Conservation (phyloP, 2,329 filamentous ascomycete genomes). For the Stenocarpella maydis region DNA sequence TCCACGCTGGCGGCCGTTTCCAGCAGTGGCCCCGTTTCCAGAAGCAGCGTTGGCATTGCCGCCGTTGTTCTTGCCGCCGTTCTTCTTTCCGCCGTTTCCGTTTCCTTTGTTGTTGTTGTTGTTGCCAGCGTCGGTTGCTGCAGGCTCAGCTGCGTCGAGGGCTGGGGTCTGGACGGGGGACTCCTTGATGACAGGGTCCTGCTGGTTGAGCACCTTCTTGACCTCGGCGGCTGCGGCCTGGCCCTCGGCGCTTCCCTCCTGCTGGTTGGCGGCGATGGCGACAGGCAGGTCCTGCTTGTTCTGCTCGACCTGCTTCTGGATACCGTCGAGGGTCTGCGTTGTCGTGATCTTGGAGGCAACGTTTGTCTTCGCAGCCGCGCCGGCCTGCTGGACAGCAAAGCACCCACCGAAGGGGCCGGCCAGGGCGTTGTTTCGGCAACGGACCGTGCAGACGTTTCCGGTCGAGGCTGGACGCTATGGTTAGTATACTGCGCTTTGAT, state of each 20-base stretch:
- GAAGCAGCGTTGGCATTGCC: not conserved
- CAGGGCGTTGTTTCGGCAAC: conserved; percentile 65
- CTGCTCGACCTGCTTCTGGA: conserved; percentile 57
- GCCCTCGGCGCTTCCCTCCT: conserved; percentile 46
- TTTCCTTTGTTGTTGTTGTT: not conserved
- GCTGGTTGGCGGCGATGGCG: conserved; percentile 55
- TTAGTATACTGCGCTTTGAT: conserved; percentile 42
- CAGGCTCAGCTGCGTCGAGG: not conserved
- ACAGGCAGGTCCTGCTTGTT: conserved; percentile 60
- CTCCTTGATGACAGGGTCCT: conserved; percentile 29
- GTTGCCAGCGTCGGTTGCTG: not conserved
- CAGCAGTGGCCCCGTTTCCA: not conserved
- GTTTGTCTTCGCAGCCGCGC: conserved; percentile 52
- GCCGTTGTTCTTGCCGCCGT: not conserved
- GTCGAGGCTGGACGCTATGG: conserved; percentile 48
- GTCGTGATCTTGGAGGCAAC: conserved; percentile 56
- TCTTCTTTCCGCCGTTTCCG: conserved; percentile 13
- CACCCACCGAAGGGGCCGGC: conserved; percentile 64
- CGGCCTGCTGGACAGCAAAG: conserved; percentile 64
- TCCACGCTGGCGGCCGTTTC: not conserved
- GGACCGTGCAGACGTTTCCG: conserved; percentile 66
- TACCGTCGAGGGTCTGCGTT: conserved; percentile 51
- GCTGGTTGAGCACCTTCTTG: not conserved
- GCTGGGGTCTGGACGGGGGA: conserved; percentile 31
- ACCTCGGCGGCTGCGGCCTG: conserved; percentile 8